Conservation (phyloP, 2,329 filamentous ascomycete genomes). For the Alternaria metachromatica region DNA sequence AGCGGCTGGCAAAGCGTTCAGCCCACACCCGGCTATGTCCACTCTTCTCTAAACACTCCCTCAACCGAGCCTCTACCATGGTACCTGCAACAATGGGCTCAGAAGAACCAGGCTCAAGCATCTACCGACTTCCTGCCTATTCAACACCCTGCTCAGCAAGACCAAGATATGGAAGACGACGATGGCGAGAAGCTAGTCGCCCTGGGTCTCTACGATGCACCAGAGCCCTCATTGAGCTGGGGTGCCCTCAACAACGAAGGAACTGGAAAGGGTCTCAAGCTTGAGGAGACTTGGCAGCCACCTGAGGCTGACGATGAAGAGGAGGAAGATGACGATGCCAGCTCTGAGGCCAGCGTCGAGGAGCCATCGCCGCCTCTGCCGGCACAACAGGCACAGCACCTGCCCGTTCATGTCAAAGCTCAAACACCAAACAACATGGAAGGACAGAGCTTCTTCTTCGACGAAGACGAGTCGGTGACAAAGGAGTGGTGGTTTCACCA, state of each 20-base stretch:
- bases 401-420: slow-evolving; percentile 37
- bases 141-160: slow-evolving; percentile 55
- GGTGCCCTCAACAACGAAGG: slow-evolving; percentile 57
- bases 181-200: slow-evolving; percentile 78
- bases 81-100: slow-evolving; percentile 48
- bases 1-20: slow-evolving; percentile 39
- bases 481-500: slow-evolving; percentile 53
- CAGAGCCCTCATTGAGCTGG: slow-evolving; percentile 65
- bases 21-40: slow-evolving; percentile 29
- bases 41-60: slow-evolving; percentile 42
- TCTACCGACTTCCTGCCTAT: slow-evolving; percentile 58
- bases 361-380: slow-evolving; percentile 44
- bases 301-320: slow-evolving; percentile 56
- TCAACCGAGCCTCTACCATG: slow-evolving; percentile 42
- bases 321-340: slow-evolving; percentile 55
- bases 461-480: slow-evolving; percentile 46
- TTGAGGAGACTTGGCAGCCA: slow-evolving; percentile 81
- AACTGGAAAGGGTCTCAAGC: slow-evolving; percentile 75
- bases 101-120: slow-evolving; percentile 40
- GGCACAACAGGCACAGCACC: slow-evolving; percentile 26
- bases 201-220: slow-evolving; percentile 80
- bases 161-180: slow-evolving; percentile 61
- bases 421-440: slow-evolving; percentile 44
- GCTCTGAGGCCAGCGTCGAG: slow-evolving; percentile 53
- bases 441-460: slow-evolving; percentile 52